Conservation (phyloP, 2,329 filamentous ascomycete species). For the Botrytis squamosa region DNA sequence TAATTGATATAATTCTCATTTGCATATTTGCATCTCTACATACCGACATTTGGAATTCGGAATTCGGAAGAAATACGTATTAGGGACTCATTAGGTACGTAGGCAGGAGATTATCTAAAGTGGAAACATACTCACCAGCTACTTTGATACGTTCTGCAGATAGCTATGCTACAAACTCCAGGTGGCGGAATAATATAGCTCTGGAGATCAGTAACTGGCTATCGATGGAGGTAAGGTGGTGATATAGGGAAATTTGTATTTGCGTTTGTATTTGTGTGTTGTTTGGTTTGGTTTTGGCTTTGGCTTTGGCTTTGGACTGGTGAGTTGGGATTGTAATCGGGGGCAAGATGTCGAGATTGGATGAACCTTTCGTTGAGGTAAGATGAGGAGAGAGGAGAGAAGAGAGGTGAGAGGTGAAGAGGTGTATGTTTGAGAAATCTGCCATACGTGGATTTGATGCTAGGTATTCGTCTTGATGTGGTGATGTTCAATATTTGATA, state of each 20-base stretch:
- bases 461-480: not conserved
- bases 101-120: not conserved
- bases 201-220: not conserved
- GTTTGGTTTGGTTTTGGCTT: too few species aligned
- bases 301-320: too few species aligned
- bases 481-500: too few species aligned
- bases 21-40: not conserved
- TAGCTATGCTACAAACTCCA: fast-evolving
- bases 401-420: too few species aligned
- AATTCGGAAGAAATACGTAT: not conserved
- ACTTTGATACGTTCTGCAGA: not conserved
- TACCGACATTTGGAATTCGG: not conserved
- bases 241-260: not conserved
- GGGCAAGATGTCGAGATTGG: not conserved
- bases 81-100: not conserved
- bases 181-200: not conserved
- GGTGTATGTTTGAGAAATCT: not conserved
- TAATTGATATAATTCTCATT: too few species aligned
- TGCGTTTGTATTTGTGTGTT: too few species aligned
- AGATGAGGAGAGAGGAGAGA: too few species aligned
- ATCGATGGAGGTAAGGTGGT: not conserved
- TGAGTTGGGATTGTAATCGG: not conserved
- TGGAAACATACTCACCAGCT: not conserved
- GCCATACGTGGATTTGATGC: not conserved
- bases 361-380: not conserved